A percentile compares a stretch with the other conserved stretches of the same genome.
Conservation (phyloP, 352 stramenopile genomes). For the Pythium myriotylum region DNA sequence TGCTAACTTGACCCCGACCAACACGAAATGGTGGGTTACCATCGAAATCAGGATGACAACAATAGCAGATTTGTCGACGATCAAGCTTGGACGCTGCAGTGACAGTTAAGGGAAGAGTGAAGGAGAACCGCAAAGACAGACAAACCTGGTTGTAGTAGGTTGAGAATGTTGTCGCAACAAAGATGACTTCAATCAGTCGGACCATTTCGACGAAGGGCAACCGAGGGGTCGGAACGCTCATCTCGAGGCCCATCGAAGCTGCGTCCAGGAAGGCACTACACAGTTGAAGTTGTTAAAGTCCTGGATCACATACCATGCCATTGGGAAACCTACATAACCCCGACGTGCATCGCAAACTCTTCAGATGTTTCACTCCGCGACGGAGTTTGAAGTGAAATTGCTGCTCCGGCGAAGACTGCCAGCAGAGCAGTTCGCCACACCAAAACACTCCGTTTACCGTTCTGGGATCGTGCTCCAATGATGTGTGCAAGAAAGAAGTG, state of each 20-base stretch:
- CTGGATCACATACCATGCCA: too few relatives aligned
- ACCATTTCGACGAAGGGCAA: background rate
- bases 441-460: background rate
- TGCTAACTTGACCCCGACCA: background rate
- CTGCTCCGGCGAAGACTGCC: background rate
- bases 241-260: background rate
- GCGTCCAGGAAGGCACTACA: background rate
- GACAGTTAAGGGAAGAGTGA: background rate
- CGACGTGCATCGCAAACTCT: background rate
- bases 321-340: slow-evolving; percentile 1
- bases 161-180: slow-evolving; percentile 39
- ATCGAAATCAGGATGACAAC: slow-evolving; percentile 31
- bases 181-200: slow-evolving; percentile 14
- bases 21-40: slow-evolving; percentile 37
- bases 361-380: background rate
- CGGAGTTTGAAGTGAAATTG: background rate
- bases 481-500: slow-evolving; percentile 23
- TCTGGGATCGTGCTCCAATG: background rate
- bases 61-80: slow-evolving; percentile 45
- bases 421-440: background rate
- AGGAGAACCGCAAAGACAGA: too few relatives aligned
- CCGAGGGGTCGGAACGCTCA: background rate
- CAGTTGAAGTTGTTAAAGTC: background rate
- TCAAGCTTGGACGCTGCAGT: slow-evolving; percentile 23
- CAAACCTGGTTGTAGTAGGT: slow-evolving; percentile 28